Evolutionary conservation across 306 rosid species (phyloP), one percentile per base, ranked within the genome.

Genomic region (Clitoria ternatea): DNA sequence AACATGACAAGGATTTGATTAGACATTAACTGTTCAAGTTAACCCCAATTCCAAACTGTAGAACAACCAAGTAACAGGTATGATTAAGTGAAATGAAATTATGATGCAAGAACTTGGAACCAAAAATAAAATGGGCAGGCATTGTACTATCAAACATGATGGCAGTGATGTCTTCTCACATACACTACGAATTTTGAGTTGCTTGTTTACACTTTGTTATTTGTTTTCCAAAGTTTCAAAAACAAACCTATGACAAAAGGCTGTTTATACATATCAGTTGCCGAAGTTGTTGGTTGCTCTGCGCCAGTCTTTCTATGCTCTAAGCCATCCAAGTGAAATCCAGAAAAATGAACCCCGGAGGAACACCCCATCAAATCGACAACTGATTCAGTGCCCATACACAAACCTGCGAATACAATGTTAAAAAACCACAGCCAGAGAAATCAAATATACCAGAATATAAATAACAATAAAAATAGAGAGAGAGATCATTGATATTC

Each of bases 171-270:
- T 30, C 19, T 35, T 49, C 39, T 7, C 50, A 44, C n/a, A 36
- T 20, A 11, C 35, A 14, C 23, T 35, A 33, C 24, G 69, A 35
- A 24, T 24, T 27, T 5, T 17, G 14, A 23, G 24, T 18, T 37
- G 44, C 22, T 8, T 17, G 29, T 52, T 39, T 29, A 26, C n/a
- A n/a, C n/a, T n/a, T n/a, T n/a, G n/a, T n/a, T n/a, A n/a, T n/a
- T n/a, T n/a, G n/a, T n/a, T n/a, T n/a, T n/a, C n/a, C n/a, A n/a
- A n/a, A n/a, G n/a, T n/a, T n/a, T n/a, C 12, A 59, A 82, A 73
- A 33, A 61, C 86, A 35, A 52, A 88, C 99, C 99, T 73, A 95
- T 95, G 36, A 95, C 91, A 62, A 95, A 95, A 44, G 99, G 99
- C 72, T 91, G 96, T 63, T 77, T 89, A 62, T 79, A 74, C 69